These are phyloP conservation scores for Metarhizium guizhouense DNA, from an alignment of 2,329 filamentous ascomycete species.

Conservation along the genomic window DNA sequence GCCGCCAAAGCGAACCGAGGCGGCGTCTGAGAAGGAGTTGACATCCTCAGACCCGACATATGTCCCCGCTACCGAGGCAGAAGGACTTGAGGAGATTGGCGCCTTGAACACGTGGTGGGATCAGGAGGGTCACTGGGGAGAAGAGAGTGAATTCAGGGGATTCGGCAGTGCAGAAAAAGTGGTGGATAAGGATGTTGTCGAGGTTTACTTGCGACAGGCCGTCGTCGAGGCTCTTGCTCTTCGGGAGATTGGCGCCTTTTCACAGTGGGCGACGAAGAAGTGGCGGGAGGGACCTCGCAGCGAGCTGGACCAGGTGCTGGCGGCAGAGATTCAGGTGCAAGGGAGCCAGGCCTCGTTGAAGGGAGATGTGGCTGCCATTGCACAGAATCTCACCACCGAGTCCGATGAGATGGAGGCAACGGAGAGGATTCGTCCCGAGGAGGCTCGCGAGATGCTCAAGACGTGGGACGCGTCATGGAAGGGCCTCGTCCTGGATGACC, in stretches of 20 bases:
- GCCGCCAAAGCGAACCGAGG: constrained; percentile 24
- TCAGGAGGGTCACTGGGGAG: constrained; percentile 39
- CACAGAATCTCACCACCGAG: constrained; percentile 22
- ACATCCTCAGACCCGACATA: constrained; percentile 29
- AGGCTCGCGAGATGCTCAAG: constrained; percentile 33
- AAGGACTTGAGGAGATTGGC: constrained; percentile 38
- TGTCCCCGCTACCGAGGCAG: constrained; percentile 34
- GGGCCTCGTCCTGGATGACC: constrained; percentile 44
- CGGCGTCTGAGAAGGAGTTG: constrained; percentile 22
- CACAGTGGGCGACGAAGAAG: constrained; percentile 23
- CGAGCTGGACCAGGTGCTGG: constrained; percentile 26
- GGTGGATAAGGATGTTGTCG: constrained; percentile 33
- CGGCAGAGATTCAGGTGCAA: constrained; percentile 28
- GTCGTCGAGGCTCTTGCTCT: constrained; percentile 43
- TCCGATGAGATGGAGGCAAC: constrained; percentile 14
- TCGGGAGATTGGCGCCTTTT: constrained; percentile 20
- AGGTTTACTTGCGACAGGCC: constrained; percentile 40
- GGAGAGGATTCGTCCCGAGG: constrained; percentile 22
- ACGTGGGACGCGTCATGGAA: constrained; percentile 50
- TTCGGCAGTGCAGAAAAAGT: constrained; percentile 34
- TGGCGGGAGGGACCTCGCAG: constrained; percentile 22
- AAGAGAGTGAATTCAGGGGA: constrained; percentile 32
- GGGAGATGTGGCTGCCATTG: constrained; percentile 27
- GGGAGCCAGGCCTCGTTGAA: constrained; percentile 31
- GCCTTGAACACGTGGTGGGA: constrained; percentile 46